Base-by-base conservation (phyloP, 2,329 filamentous ascomycete genomes). In the Aspergillus sp. region DNA sequence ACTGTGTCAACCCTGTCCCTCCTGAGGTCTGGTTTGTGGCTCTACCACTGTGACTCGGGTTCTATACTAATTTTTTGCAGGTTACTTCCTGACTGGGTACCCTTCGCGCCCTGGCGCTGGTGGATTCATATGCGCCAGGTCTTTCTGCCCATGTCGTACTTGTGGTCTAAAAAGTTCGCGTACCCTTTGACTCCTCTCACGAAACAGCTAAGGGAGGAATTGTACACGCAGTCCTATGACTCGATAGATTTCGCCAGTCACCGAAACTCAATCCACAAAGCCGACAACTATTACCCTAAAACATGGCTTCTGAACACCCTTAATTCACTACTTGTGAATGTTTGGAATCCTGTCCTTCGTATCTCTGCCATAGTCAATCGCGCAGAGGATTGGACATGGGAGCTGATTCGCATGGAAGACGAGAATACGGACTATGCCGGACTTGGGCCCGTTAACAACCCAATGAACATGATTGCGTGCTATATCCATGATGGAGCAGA, bases 101-200 rank as follows among this genome's bases (percentile, higher is more conserved):
- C 93, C 1, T 83, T 96, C 69, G 87, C 91, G 5, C 93, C 93
- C 0, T 96, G 92, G 91, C 82, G 91, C 64, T 97, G 93, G 93
- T 97, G 93, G 93, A 90, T 98, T 68, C 95, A 99, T 68, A 97
- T 97, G 75, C 91, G 95, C n/a, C 87, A 90, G 75, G 93, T 99
- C n/a, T 96, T 93, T 68, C 73, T 96, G 49, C 89, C 93, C 5
- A 97, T 98, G 91, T 87, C 89, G 0, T 97, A 89, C 70, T 75
- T 98, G 42, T 96, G 89, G 79, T 96, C 92, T 0, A 91, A 89
- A 78, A 82, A 82, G 62, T 97, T 91, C 86, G 83, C 82, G 27
- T 89, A 89, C 63, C 89, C 91, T 15, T 82, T 89, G 64, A 93
- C 90, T 41, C 84, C 89, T 4, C 73, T 96, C 2, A 90, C 89